Percentiles rank a stretch among this genome's conserved stretches.
These are phyloP conservation scores for Haplosporangium sp. DNA, from an alignment of 371 early-diverging fungal genomes.

Conservation along the genomic window DNA sequence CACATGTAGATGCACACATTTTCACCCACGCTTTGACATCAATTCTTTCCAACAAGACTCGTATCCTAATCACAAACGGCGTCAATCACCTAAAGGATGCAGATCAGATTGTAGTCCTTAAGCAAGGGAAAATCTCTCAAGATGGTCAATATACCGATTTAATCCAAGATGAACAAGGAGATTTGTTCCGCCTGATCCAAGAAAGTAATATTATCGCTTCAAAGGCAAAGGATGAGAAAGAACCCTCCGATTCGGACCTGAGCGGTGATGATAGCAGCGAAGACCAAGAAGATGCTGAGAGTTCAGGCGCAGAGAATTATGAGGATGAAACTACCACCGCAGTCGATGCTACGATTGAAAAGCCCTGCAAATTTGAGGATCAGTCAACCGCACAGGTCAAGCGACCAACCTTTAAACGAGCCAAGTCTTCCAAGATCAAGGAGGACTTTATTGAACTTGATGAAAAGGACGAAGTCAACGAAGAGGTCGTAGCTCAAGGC, in stretches of 20 bases:
- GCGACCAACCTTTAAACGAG: conserved; percentile 22
- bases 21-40: conserved; percentile 57
- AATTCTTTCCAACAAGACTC: conserved; percentile 46
- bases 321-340: background rate
- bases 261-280: background rate
- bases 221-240: background rate
- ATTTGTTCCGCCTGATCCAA: conserved; percentile 30
- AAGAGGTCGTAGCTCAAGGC: conserved; percentile 15
- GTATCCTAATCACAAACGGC: conserved; percentile 64
- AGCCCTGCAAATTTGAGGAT: background rate
- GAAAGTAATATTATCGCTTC: conserved; percentile 26
- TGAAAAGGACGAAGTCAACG: conserved; percentile 22
- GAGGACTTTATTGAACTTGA: conserved; percentile 19
- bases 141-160: conserved; percentile 60
- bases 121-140: conserved; percentile 62
- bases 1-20: conserved; percentile 61
- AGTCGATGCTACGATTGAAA: background rate
- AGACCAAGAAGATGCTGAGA: background rate
- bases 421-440: conserved; percentile 26
- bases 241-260: background rate
- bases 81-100: conserved; percentile 62
- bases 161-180: conserved; percentile 46
- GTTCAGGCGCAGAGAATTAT: background rate
- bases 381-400: conserved; percentile 73
- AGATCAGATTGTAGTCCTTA: conserved; percentile 62